Percentiles rank a stretch among this genome's conserved stretches.
Conservation (phyloP, 176 grass and related monocot genomes). For the Dactylis glomerata region DNA sequence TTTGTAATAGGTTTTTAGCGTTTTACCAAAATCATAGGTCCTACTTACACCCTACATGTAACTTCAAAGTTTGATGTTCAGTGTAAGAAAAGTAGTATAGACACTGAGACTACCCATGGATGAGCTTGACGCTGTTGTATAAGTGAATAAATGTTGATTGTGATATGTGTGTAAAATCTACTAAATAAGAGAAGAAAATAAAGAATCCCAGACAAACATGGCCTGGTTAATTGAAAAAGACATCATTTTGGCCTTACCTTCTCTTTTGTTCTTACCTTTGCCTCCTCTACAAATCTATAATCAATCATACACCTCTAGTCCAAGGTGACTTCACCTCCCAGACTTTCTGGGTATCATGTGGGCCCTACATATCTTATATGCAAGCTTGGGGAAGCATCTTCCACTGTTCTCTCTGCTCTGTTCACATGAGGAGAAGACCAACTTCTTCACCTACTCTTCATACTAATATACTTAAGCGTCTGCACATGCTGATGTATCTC, state of each 20-base stretch:
- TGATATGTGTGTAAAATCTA: neutral
- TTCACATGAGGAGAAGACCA: slow-evolving; percentile 10
- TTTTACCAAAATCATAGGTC: too few relatives aligned
- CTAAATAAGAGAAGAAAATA: neutral
- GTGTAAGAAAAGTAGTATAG: neutral
- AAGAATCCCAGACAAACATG: neutral
- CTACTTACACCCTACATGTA: neutral
- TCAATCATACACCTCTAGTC: neutral
- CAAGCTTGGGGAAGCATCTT: neutral
- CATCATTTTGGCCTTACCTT: neutral
- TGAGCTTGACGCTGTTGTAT: neutral
- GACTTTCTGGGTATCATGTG: neutral
- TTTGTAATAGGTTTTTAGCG: neutral
- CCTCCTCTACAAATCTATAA: neutral
- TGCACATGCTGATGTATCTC: neutral
- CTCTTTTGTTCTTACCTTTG: neutral
- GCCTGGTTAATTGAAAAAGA: neutral
- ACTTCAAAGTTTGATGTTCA: neutral
- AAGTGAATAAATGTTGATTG: neutral
- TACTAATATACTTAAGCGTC: neutral
- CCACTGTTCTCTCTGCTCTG: neutral
- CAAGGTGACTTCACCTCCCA: neutral
- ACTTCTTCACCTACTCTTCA: neutral
- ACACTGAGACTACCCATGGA: neutral
- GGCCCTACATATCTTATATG: neutral